Conservation (phyloP, 306 rosid genomes). For the Dryas octopetala region DNA sequence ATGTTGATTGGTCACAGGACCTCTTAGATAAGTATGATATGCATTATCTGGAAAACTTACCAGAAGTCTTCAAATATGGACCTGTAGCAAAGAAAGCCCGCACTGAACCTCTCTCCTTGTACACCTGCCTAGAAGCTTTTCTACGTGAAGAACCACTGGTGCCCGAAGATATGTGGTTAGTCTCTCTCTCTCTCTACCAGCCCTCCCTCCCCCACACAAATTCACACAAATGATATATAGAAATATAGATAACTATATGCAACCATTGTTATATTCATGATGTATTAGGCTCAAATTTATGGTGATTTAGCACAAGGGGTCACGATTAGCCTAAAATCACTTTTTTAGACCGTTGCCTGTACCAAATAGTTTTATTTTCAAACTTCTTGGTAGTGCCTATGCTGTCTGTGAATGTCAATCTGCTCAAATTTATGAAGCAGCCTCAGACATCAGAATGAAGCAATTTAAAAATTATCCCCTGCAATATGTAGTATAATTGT, state of each 20-base stretch:
- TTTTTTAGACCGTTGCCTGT: too few species aligned
- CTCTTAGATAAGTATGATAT: conserved; percentile 73
- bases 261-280: too few species aligned
- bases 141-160: conserved; percentile 97
- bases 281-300: neutral
- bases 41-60: conserved; percentile 64
- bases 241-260: neutral
- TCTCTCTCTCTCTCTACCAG: conserved; percentile 22
- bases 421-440: too few species aligned
- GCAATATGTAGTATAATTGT: too few species aligned
- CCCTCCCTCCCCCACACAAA: too few species aligned
- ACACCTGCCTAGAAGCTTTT: conserved; percentile 94
- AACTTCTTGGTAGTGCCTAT: neutral
- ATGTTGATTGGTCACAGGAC: conserved; percentile 82
- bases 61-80: conserved; percentile 84
- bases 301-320: neutral
- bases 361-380: too few species aligned
- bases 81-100: conserved; percentile 91
- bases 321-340: neutral
- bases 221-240: too few species aligned
- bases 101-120: conserved; percentile 87
- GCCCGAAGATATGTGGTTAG: conserved; percentile 99
- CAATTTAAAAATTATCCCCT: too few species aligned
- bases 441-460: too few species aligned
- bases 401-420: neutral